A percentile compares a stretch with the other conserved stretches of the same genome.
Evolutionary conservation across 371 early-diverging fungal genomes (phyloP).

Genomic region (Rhizopus sp.): DNA sequence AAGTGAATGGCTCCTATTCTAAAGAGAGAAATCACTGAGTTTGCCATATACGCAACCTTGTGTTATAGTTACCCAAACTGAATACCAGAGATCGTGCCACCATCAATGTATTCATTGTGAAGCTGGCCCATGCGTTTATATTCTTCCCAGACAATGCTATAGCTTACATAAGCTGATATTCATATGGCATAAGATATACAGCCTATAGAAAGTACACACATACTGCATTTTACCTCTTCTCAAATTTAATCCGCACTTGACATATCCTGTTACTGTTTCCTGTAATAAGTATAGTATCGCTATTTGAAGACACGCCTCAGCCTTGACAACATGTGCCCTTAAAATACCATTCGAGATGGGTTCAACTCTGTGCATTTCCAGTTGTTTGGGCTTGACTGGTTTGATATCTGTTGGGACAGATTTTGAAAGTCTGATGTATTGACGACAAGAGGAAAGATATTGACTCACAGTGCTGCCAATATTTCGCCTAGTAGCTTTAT

Average conservation of each 20-base stretch:
- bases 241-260: slow-evolving; percentile 59
- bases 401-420: slow-evolving; percentile 14
- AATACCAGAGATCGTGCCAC: slow-evolving; percentile 50
- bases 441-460: slow-evolving; percentile 24
- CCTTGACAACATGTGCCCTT: slow-evolving; percentile 60
- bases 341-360: slow-evolving; percentile 55
- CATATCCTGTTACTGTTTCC: slow-evolving; percentile 60
- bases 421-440: slow-evolving; percentile 23
- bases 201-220: slow-evolving; percentile 47
- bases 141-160: slow-evolving; percentile 50
- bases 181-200: slow-evolving; percentile 48
- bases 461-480: slow-evolving; percentile 20
- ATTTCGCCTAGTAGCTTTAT: slow-evolving; percentile 39
- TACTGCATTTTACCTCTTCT: slow-evolving; percentile 31
- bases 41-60: not conserved
- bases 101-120: slow-evolving; percentile 41
- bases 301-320: slow-evolving; percentile 59
- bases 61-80: slow-evolving; percentile 42
- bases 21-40: not conserved
- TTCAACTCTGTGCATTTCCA: slow-evolving; percentile 26
- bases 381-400: slow-evolving; percentile 13
- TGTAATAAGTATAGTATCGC: slow-evolving; percentile 60
- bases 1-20: slow-evolving; percentile 63
- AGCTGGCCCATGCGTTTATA: slow-evolving; percentile 45
- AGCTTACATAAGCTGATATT: slow-evolving; percentile 40